Evolutionary conservation across 495 filamentous ascomycete genomes (phyloP).

Genomic region (Penicillium goetzii): DNA sequence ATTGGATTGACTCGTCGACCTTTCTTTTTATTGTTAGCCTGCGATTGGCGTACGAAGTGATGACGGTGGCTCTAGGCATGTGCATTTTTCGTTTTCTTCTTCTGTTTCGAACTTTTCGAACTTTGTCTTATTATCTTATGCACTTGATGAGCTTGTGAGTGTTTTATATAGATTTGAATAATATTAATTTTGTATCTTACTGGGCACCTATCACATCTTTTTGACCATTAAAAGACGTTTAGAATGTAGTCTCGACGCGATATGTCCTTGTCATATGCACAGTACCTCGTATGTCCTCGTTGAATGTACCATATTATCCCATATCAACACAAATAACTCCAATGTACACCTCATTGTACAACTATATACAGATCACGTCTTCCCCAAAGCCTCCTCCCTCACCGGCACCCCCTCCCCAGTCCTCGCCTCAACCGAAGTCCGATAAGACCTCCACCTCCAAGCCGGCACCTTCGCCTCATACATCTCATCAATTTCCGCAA

Average conservation of each 20-base stretch:
- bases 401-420: conserved; percentile 12
- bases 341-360: no score
- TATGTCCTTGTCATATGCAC: no score
- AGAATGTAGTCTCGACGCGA: no score
- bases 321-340: no score
- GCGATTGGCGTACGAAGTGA: conserved; percentile 29
- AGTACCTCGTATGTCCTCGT: no score
- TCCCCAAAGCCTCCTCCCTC: background rate
- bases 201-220: no score
- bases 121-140: conserved; percentile 20
- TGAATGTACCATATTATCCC: no score
- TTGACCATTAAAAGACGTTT: no score
- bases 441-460: conserved; percentile 43
- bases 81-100: conserved; percentile 20
- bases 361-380: background rate
- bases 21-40: background rate
- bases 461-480: conserved; percentile 53
- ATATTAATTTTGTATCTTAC: conserved; percentile 11
- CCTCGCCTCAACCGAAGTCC: conserved; percentile 28
- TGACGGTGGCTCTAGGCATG: conserved; percentile 24
- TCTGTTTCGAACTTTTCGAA: conserved; percentile 14
- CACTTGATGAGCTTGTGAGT: background rate
- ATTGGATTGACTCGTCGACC: no score
- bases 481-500: conserved; percentile 59
- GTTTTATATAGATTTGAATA: conserved; percentile 12